Conservation (phyloP, 768 basidiomycete species). For the Boletellus ananiceps region DNA sequence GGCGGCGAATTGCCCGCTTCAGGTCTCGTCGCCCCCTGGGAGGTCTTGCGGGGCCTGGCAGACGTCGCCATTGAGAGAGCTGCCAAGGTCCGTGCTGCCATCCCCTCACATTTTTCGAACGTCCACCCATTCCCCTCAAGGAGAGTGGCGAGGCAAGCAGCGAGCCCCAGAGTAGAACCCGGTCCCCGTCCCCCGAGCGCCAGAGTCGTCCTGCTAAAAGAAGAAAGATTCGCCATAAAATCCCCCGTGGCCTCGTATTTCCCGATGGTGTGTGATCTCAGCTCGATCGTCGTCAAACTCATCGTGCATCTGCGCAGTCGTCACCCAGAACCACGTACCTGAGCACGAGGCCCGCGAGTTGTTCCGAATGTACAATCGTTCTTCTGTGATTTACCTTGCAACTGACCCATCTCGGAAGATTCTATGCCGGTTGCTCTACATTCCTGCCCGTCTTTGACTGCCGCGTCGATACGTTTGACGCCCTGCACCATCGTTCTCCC, state of each 20-base stretch:
- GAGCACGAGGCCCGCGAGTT: constrained; percentile 83
- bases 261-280: constrained; percentile 59
- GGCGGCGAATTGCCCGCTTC: constrained; percentile 74
- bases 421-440: constrained; percentile 89
- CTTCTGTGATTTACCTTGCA: constrained; percentile 6
- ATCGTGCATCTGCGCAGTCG: constrained; percentile 44
- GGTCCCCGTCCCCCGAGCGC: constrained; percentile 69
- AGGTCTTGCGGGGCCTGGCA: constrained; percentile 75
- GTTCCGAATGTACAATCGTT: constrained; percentile 62
- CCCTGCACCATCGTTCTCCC: constrained; percentile 82
- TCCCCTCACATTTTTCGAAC: constrained; percentile 4
- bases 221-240: constrained; percentile 65
- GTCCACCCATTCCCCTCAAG: constrained; percentile 32
- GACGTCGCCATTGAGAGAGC: constrained; percentile 79
- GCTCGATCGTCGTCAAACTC: not conserved
- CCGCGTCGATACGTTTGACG: constrained; percentile 78
- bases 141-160: constrained; percentile 70
- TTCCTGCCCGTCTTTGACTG: constrained; percentile 87
- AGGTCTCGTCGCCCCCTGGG: constrained; percentile 83
- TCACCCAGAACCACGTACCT: constrained; percentile 75
- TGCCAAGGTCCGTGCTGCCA: constrained; percentile 51
- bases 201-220: constrained; percentile 66
- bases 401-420: constrained; percentile 43
- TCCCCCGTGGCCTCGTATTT: constrained; percentile 55
- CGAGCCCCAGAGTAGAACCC: constrained; percentile 69